A percentile compares a stretch with the other conserved stretches of the same genome.
Evolutionary conservation across 257 asterid genomes (phyloP).

Genomic region (Salvia rosmarinus): DNA sequence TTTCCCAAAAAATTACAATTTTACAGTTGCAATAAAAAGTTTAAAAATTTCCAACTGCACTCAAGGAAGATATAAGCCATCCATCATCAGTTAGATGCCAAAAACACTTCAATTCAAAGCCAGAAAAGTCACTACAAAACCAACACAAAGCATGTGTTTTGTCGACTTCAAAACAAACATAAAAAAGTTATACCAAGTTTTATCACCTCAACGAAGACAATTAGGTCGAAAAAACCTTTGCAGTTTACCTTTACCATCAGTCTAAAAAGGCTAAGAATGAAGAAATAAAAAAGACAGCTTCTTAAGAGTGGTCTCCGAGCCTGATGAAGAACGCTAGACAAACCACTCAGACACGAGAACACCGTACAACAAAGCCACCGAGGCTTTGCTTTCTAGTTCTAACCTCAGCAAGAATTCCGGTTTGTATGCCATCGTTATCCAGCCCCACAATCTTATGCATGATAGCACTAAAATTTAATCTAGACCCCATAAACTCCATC

Average conservation of each 20-base stretch:
- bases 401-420: too few species aligned
- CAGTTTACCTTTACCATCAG: slow-evolving; percentile 25
- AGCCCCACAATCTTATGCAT: too few species aligned
- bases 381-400: slow-evolving; percentile 35
- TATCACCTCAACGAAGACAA: slow-evolving; percentile 37
- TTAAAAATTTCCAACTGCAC: neutral
- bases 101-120: slow-evolving; percentile 18
- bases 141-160: slow-evolving; percentile 26
- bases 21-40: neutral
- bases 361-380: slow-evolving; percentile 30
- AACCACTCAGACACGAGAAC: slow-evolving; percentile 36
- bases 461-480: too few species aligned
- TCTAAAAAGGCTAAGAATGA: slow-evolving; percentile 43
- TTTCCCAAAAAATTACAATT: neutral
- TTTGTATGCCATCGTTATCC: too few species aligned
- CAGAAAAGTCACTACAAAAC: slow-evolving; percentile 25
- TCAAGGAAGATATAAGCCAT: neutral
- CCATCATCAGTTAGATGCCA: neutral
- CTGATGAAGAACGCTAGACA: slow-evolving; percentile 15
- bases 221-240: slow-evolving; percentile 30
- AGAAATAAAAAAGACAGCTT: slow-evolving; percentile 32
- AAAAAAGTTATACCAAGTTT: slow-evolving; percentile 35
- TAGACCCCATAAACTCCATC: too few species aligned
- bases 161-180: slow-evolving; percentile 30
- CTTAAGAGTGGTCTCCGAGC: slow-evolving; percentile 18